Evolutionary conservation across 345 rosid species (phyloP).

Genomic region (Carallia brachiata): DNA sequence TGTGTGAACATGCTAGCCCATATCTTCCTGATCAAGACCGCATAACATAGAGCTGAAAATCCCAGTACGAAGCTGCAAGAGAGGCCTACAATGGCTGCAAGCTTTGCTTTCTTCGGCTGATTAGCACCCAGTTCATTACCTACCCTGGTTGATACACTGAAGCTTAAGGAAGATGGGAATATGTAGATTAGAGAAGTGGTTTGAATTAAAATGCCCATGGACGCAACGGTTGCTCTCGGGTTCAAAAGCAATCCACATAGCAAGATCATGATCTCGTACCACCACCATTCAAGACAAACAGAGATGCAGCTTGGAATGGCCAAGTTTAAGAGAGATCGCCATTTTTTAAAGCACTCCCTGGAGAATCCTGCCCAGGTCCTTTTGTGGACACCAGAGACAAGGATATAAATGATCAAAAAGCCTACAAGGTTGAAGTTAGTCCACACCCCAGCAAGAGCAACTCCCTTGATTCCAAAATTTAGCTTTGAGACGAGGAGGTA

Average conservation of each 20-base stretch:
- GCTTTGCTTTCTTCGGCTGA: conserved; percentile 53
- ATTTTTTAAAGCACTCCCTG: conserved; percentile 51
- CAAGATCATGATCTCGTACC: conserved; percentile 91
- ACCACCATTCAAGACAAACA: conserved; percentile 97
- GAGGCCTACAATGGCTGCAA: conserved; percentile 57
- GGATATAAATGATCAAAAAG: conserved; percentile 50
- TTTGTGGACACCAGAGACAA: conserved; percentile 47
- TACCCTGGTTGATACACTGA: conserved; percentile 73
- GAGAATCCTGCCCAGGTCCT: conserved; percentile 60
- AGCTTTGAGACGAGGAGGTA: conserved; percentile 49
- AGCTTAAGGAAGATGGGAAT: conserved; percentile 80
- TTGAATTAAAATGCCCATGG: conserved; percentile 89
- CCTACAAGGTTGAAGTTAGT: conserved; percentile 68
- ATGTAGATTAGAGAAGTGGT: conserved; percentile 79
- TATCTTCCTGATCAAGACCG: conserved; percentile 47
- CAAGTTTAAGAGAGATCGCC: conserved; percentile 51
- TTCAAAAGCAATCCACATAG: conserved; percentile 65
- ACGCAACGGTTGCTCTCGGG: conserved; percentile 78
- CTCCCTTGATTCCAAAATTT: conserved; percentile 61
- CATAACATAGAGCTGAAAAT: conserved; percentile 45
- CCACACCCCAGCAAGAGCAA: conserved; percentile 69
- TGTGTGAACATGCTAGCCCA: conserved; percentile 78
- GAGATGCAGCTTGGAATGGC: conserved; percentile 87
- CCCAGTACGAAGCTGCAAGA: conserved; percentile 57
- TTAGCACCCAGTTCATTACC: conserved; percentile 79